Evolutionary conservation across 768 basidiomycete species (phyloP).

Genomic region (Boletus speciosus): DNA sequence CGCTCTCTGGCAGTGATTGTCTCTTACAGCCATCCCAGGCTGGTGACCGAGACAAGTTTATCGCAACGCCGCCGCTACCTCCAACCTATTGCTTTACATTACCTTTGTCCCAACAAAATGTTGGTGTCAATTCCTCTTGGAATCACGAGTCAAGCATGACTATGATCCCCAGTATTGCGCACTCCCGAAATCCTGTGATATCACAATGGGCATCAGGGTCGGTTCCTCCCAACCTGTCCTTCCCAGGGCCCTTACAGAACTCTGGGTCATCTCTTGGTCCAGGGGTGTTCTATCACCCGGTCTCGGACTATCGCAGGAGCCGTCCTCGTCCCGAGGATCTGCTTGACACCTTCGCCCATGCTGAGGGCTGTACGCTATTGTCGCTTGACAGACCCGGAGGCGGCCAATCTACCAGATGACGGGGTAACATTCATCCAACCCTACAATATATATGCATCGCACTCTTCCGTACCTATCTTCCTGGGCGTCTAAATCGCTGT

Average conservation of each 20-base stretch:
- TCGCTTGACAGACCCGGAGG: slow-evolving; percentile 3
- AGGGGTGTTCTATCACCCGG: background rate
- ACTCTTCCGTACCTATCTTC: background rate
- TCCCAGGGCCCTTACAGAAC: background rate
- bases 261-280: background rate
- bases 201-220: slow-evolving; percentile 2
- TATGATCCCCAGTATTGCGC: background rate
- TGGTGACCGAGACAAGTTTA: slow-evolving; percentile 1
- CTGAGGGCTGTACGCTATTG: slow-evolving; percentile 4
- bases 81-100: background rate
- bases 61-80: background rate
- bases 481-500: background rate
- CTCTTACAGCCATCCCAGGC: background rate
- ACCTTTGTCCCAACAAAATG: slow-evolving; percentile 1
- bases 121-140: background rate
- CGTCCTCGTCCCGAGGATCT: background rate
- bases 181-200: slow-evolving; percentile 1
- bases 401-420: background rate
- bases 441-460: background rate
- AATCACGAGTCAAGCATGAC: background rate
- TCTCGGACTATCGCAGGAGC: slow-evolving; percentile 1
- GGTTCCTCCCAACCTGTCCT: background rate
- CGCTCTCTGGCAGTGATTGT: background rate
- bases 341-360: background rate
- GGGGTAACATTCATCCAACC: background rate